Evolutionary conservation across 257 asterid genomes (phyloP), one percentile per base, ranked within the genome.

Genomic region (Oldenlandia corymbosa): DNA sequence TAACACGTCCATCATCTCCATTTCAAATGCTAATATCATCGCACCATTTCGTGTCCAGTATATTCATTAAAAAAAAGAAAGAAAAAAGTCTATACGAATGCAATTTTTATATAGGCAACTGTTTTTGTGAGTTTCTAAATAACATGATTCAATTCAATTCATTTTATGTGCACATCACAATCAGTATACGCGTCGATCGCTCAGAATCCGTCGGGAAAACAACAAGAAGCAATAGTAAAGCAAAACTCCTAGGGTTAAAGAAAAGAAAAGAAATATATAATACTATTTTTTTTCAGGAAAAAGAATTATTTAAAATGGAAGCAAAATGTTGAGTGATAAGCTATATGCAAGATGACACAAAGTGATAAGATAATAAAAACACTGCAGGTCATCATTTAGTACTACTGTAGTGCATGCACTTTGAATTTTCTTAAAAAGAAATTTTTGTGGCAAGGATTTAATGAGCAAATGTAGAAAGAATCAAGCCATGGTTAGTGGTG

Each of bases 101-200:
- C n/a, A n/a, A n/a, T n/a, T n/a, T n/a, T n/a, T n/a, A n/a, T n/a
- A n/a, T 58, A 26, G n/a, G 20, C 10, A 26, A 5, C 4, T 12
- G 24, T 31, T 27, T 62, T 63, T 62, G 17, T 62, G 2, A 46
- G 27, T 62, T 46, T 51, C 46, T 47, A 7, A 18, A 32, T 7
- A 52, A 32, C 46, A 24, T 4, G 7, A 1, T 5, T 10, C 1
- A 24, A 23, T 34, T 1, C 6, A 28, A 23, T 20, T 17, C 46
- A 54, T n/a, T 9, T 46, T 56, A 57, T 42, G 60, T 67, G 72
- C 28, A 46, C 55, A 32, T 67, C 72, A 13, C 59, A 32, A 67
- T 58, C 71, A 47, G 21, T 11, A n/a, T 23, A 45, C 3, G 20
- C 26, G 31, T 43, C 37, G 21, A 42, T 16, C 30, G 31, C 36